These are phyloP conservation scores for Zasmidium cellare DNA, from an alignment of 2,329 filamentous ascomycete species.

Conservation along the genomic window DNA sequence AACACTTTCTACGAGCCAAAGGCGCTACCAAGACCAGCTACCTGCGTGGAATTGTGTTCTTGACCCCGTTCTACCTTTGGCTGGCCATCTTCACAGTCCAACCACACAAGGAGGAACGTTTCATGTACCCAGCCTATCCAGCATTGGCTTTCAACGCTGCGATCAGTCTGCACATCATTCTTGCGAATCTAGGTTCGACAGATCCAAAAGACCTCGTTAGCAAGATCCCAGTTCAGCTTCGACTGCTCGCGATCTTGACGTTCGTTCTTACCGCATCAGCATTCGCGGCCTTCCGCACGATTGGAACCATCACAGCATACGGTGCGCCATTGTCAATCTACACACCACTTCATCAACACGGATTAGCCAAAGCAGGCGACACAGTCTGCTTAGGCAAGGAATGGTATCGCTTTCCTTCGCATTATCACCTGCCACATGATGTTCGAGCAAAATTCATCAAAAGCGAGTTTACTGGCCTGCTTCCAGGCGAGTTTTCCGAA, in stretches of 20 bases:
- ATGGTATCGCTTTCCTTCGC: conserved; percentile 96
- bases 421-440: conserved; percentile 81
- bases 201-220: conserved; percentile 65
- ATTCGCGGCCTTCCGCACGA: conserved; percentile 68
- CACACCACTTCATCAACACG: conserved; percentile 60
- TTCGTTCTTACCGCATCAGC: conserved; percentile 54
- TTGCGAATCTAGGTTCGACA: conserved; percentile 71
- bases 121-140: conserved; percentile 97
- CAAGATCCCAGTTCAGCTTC: conserved; percentile 73
- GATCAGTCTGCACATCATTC: conserved; percentile 75
- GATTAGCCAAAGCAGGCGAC: conserved; percentile 61
- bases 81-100: conserved; percentile 86
- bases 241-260: conserved; percentile 61
- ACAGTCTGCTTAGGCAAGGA: conserved; percentile 90
- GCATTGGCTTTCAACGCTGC: conserved; percentile 87
- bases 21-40: conserved; percentile 66
- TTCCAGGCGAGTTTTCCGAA: conserved; percentile 88
- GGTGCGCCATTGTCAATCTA: conserved; percentile 76
- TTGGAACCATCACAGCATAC: conserved; percentile 79
- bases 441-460: conserved; percentile 87
- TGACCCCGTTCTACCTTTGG: conserved; percentile 92
- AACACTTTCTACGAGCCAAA: conserved; percentile 65
- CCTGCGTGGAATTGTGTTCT: conserved; percentile 73
- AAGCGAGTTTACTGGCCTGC: conserved; percentile 82
- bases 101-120: conserved; percentile 95